phyloP scores from a whole-genome alignment of 345 rosid genomes.

The Eucalyptus lansdowneana region DNA sequence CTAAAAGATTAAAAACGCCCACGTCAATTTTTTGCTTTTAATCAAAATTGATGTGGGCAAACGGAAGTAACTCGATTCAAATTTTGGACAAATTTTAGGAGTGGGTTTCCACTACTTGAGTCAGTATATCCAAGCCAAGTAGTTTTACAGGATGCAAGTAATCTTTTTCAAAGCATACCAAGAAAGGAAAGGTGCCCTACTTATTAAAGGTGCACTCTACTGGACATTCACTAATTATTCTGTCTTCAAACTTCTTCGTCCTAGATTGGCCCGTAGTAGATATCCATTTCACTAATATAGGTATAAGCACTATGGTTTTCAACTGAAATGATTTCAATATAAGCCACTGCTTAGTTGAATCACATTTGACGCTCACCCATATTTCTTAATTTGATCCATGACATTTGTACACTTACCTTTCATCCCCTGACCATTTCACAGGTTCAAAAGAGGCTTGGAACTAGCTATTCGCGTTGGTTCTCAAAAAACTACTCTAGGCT shows the following conservation, averaged over 20 bases:
- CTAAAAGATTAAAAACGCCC: neutral
- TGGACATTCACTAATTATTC: neutral
- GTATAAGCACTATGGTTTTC: neutral
- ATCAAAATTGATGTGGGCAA: neutral
- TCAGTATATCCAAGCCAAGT: neutral
- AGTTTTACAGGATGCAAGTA: neutral
- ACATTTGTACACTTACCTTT: neutral
- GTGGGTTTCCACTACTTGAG: neutral
- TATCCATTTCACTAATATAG: slow-evolving; percentile 1
- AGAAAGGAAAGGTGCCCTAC: neutral
- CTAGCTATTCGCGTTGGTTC: neutral
- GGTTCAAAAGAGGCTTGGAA: neutral
- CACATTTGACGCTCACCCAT: neutral
- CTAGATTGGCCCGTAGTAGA: neutral
- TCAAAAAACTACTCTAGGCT: neutral
- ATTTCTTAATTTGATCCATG: neutral
- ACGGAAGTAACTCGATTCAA: neutral
- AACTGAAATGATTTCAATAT: neutral
- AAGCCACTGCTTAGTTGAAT: neutral
- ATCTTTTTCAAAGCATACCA: neutral
- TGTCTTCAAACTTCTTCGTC: neutral
- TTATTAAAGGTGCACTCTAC: neutral
- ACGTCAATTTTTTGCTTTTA: neutral
- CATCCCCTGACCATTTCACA: neutral
- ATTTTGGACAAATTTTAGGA: neutral